Evolutionary conservation across 768 basidiomycete genomes (phyloP).

Genomic region (Calocera cornea): DNA sequence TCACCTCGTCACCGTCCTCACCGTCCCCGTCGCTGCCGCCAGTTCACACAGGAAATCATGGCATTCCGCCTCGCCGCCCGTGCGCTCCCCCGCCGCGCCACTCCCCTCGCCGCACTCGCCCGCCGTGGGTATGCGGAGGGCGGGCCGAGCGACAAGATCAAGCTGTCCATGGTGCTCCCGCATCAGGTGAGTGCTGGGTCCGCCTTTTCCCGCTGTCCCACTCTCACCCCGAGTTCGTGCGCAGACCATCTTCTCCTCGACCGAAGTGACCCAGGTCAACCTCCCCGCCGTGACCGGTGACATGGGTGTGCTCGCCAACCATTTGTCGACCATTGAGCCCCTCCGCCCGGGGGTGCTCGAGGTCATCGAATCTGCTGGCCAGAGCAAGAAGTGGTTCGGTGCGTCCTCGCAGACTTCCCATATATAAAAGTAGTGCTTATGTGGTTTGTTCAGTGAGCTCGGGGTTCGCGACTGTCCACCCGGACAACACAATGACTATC

Average conservation of each 20-base stretch:
- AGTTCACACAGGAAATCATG: background rate
- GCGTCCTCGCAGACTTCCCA: constrained; percentile 24
- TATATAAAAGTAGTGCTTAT: background rate
- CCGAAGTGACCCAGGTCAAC: constrained; percentile 93
- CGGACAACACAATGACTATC: constrained; percentile 90
- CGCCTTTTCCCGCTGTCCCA: background rate
- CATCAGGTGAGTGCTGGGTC: constrained; percentile 58
- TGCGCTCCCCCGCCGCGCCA: constrained; percentile 10
- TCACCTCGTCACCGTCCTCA: background rate
- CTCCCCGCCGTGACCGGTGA: constrained; percentile 86
- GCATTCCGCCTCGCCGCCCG: constrained; percentile 5
- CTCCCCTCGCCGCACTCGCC: constrained; percentile 25
- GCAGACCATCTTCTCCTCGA: constrained; percentile 79
- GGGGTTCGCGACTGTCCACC: constrained; percentile 95
- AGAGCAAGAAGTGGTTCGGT: constrained; percentile 96
- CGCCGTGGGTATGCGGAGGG: constrained; percentile 87
- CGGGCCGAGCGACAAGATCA: constrained; percentile 58
- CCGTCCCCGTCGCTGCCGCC: background rate
- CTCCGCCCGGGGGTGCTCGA: constrained; percentile 90
- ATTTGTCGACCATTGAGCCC: constrained; percentile 93
- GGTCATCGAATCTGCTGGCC: constrained; percentile 67
- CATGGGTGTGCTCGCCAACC: constrained; percentile 98
- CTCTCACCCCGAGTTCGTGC: background rate
- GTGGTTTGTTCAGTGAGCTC: constrained; percentile 54
- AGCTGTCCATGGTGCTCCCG: constrained; percentile 83